Evolutionary conservation across 2,329 filamentous ascomycete genomes (phyloP).

Genomic region (Hymenoscyphus occultus): DNA sequence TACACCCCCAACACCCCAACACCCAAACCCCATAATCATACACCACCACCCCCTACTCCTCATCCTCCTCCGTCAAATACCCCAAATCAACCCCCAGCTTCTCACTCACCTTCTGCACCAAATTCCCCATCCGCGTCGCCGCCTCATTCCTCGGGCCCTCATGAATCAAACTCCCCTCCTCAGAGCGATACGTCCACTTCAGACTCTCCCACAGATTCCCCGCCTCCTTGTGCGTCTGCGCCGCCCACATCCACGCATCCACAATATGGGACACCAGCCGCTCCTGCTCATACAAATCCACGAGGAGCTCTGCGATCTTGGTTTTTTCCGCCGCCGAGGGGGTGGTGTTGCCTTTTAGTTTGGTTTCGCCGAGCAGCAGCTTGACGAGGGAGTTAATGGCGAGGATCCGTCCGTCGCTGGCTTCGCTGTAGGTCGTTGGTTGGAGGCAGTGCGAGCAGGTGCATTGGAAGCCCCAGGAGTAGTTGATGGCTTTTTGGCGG

Average conservation of each 20-base stretch:
- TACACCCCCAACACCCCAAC: no score
- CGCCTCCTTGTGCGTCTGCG: conserved; percentile 38
- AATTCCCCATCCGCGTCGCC: conserved; percentile 5
- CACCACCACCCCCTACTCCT: neutral
- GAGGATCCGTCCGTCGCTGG: conserved; percentile 36
- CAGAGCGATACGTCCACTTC: conserved; percentile 16
- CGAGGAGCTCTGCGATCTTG: conserved; percentile 36
- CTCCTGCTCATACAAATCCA: conserved; percentile 40
- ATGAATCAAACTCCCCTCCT: conserved; percentile 14
- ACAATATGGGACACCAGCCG: conserved; percentile 32
- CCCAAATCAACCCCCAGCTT: neutral
- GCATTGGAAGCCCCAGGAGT: conserved; percentile 41
- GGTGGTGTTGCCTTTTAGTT: conserved; percentile 21
- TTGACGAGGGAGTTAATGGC: conserved; percentile 28
- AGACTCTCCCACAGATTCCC: conserved; percentile 25
- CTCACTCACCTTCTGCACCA: conserved; percentile 9
- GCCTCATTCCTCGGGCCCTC: conserved; percentile 14
- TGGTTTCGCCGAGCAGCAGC: conserved; percentile 24
- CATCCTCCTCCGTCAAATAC: conserved; percentile 7
- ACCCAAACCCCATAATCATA: no score
- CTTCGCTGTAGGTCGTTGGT: conserved; percentile 15
- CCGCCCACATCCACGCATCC: conserved; percentile 39
- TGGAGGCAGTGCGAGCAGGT: conserved; percentile 37
- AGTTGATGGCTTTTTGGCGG: conserved; percentile 33
- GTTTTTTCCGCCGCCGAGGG: conserved; percentile 1